Conservation (phyloP, 441 rosid genomes). For the Gossypium lobatum region DNA sequence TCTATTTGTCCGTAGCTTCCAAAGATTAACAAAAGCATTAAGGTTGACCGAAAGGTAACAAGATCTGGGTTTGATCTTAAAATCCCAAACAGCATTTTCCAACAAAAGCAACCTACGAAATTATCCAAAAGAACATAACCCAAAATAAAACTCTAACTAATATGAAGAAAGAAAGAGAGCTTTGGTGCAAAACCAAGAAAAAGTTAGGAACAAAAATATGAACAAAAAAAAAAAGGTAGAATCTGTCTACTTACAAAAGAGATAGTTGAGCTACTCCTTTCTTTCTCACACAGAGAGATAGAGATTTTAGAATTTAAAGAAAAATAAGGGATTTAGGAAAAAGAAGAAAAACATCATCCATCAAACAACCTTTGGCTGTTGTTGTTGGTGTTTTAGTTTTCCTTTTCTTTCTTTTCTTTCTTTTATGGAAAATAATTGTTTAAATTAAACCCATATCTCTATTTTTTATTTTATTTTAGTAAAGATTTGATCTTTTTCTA, state of each 20-base stretch:
- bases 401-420: slow-evolving; percentile 11
- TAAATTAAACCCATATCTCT: background rate
- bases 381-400: slow-evolving; percentile 7
- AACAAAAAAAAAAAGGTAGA: no score
- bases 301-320: background rate
- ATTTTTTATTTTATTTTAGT: background rate
- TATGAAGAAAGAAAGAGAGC: slow-evolving; percentile 6
- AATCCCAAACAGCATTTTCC: slow-evolving; percentile 22
- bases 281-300: background rate
- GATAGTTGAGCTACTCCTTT: slow-evolving; percentile 6
- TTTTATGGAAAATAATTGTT: slow-evolving; percentile 18
- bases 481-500: background rate
- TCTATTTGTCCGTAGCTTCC: slow-evolving; percentile 18
- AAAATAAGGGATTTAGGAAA: slow-evolving; percentile 7
- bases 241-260: slow-evolving; percentile 18
- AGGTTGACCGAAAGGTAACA: slow-evolving; percentile 29
- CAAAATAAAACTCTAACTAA: no score
- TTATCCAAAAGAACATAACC: slow-evolving; percentile 4
- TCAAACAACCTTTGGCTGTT: slow-evolving; percentile 18
- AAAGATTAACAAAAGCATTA: slow-evolving; percentile 18
- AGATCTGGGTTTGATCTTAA: slow-evolving; percentile 46
- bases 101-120: slow-evolving; percentile 18
- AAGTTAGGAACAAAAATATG: no score
- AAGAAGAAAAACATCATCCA: background rate
- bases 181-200: background rate